A percentile compares a stretch with the other conserved stretches of the same genome.
These are phyloP conservation scores for Suillus decipiens DNA, from an alignment of 768 basidiomycete species.

Conservation along the genomic window DNA sequence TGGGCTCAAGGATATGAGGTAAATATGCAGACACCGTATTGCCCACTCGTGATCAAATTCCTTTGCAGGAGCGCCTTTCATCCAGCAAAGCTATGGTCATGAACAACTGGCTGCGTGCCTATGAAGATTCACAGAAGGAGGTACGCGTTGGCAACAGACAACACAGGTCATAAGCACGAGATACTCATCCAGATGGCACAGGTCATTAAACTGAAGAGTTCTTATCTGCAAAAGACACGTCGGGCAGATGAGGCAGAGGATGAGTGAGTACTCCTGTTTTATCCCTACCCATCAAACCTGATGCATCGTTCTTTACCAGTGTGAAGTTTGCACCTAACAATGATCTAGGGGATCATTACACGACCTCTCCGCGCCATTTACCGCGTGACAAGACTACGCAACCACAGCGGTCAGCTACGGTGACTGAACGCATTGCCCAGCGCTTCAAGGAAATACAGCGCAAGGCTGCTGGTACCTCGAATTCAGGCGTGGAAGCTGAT, in stretches of 20 bases:
- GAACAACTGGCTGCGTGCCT: slow-evolving; percentile 67
- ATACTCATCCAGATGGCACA: slow-evolving; percentile 21
- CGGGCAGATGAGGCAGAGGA: slow-evolving; percentile 92
- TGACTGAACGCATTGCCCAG: slow-evolving; percentile 84
- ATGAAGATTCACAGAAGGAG: slow-evolving; percentile 68
- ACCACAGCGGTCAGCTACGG: slow-evolving; percentile 70
- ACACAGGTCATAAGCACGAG: neutral
- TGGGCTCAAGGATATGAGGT: slow-evolving; percentile 83
- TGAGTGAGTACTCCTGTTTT: slow-evolving; percentile 59
- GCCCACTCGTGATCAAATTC: slow-evolving; percentile 5
- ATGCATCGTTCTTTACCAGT: slow-evolving; percentile 41
- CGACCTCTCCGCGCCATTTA: slow-evolving; percentile 70
- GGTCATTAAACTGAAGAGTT: slow-evolving; percentile 68
- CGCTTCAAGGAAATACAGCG: slow-evolving; percentile 81
- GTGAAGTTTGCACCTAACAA: slow-evolving; percentile 84
- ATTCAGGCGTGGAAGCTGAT: slow-evolving; percentile 30
- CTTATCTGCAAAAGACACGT: slow-evolving; percentile 76
- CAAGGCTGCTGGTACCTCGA: slow-evolving; percentile 40
- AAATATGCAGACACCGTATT: slow-evolving; percentile 12
- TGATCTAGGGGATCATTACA: slow-evolving; percentile 69
- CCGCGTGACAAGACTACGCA: slow-evolving; percentile 55
- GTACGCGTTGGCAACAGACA: slow-evolving; percentile 37
- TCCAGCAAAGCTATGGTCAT: slow-evolving; percentile 59
- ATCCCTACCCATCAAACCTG: slow-evolving; percentile 6
- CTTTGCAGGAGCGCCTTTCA: slow-evolving; percentile 57